These are phyloP conservation scores for Myxozyma lipomycoides DNA, from an alignment of 805 yeast genomes.

Conservation along the genomic window DNA sequence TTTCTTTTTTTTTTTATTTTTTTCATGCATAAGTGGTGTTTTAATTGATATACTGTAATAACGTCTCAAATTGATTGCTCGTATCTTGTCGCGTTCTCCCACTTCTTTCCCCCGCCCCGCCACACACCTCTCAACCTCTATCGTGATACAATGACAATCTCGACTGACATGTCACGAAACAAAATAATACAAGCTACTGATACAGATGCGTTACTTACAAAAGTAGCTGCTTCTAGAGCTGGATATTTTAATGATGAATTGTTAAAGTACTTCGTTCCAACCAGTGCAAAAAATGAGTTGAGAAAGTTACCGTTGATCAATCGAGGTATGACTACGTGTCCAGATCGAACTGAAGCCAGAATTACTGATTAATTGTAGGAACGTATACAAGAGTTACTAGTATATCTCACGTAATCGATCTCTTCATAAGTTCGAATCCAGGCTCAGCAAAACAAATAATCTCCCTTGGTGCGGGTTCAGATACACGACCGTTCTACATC, in stretches of 20 bases:
- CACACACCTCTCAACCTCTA: too few relatives aligned
- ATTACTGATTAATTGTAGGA: conserved; percentile 6
- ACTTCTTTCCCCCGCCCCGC: too few relatives aligned
- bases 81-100: not conserved
- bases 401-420: conserved; percentile 12
- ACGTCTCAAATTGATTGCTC: too few relatives aligned
- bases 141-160: too few relatives aligned
- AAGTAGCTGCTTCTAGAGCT: conserved; percentile 44
- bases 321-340: conserved; percentile 56
- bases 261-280: conserved; percentile 29
- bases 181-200: conserved; percentile 54
- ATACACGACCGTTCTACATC: conserved; percentile 58
- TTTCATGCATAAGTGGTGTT: not conserved
- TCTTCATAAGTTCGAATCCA: too few relatives aligned
- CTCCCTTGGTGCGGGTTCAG: conserved; percentile 79
- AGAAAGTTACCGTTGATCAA: conserved; percentile 57
- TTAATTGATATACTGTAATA: not conserved
- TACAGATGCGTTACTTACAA: conserved; percentile 55
- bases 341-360: conserved; percentile 37
- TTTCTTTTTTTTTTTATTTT: not conserved
- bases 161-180: conserved; percentile 35
- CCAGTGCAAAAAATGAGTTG: not conserved
- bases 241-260: conserved; percentile 48
- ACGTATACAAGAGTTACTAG: conserved; percentile 12
- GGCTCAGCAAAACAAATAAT: conserved; percentile 53